Percentiles rank a stretch among this genome's conserved stretches.
These are phyloP conservation scores for Cylindrodendrum hubeiense DNA, from an alignment of 2,329 filamentous ascomycete genomes.

Conservation along the genomic window DNA sequence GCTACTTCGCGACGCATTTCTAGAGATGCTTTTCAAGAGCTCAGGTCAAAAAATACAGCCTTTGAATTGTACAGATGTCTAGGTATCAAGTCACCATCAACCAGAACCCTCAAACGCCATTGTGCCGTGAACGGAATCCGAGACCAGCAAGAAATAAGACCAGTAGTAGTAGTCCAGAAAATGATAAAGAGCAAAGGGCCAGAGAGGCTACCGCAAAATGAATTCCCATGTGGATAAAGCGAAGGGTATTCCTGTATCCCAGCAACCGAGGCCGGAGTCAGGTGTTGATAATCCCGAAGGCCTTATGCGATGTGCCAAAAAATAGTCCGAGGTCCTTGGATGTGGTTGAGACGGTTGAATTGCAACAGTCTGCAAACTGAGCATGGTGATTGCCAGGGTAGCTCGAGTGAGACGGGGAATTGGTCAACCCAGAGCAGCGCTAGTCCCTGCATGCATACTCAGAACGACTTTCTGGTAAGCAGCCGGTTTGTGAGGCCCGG, in stretches of 20 bases:
- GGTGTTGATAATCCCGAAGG: not conserved
- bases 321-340: not conserved
- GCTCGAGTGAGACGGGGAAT: not conserved
- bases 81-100: slow-evolving; percentile 28
- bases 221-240: not conserved
- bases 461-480: slow-evolving; percentile 23
- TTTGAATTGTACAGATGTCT: slow-evolving; percentile 28
- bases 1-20: not conserved
- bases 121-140: not conserved
- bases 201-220: not conserved
- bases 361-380: not conserved
- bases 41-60: slow-evolving; percentile 13
- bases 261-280: not conserved
- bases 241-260: not conserved
- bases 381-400: not conserved
- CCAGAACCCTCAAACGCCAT: slow-evolving; percentile 31
- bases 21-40: not conserved
- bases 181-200: not conserved
- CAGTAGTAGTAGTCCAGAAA: not conserved
- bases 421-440: not conserved
- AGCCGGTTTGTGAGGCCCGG: not conserved
- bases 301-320: not conserved
- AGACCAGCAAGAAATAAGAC: not conserved
- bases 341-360: not conserved
- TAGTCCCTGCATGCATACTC: not conserved